Conservation (phyloP, 805 yeast genomes). For the Candida corydali region DNA sequence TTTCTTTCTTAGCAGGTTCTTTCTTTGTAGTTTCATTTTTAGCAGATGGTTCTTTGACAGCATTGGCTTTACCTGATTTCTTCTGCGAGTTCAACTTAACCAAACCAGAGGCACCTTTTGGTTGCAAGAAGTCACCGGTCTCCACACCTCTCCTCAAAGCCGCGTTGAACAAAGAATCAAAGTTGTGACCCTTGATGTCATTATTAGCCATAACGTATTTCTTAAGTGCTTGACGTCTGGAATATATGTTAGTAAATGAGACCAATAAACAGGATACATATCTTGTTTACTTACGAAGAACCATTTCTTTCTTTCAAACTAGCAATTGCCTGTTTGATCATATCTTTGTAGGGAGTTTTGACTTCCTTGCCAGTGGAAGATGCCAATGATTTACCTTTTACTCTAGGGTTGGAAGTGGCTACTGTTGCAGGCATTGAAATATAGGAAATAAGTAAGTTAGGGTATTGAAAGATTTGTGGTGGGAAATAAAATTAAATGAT, state of each 20-base stretch:
- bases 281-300: conserved; percentile 47
- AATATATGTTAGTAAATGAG: conserved; percentile 12
- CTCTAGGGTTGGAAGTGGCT: not conserved
- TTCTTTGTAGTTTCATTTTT: not conserved
- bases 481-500: too few relatives aligned
- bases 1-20: not conserved
- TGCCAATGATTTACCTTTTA: not conserved
- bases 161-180: conserved; percentile 70
- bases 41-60: not conserved
- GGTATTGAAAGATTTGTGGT: too few relatives aligned
- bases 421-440: too few relatives aligned
- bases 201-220: conserved; percentile 68
- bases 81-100: conserved; percentile 54
- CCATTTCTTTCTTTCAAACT: conserved; percentile 80
- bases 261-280: conserved; percentile 4
- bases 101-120: conserved; percentile 89
- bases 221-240: conserved; percentile 81
- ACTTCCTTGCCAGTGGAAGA: not conserved
- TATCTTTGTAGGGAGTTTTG: conserved; percentile 30
- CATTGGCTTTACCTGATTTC: not conserved
- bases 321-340: conserved; percentile 64
- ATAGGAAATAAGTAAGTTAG: too few relatives aligned
- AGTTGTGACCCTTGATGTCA: conserved; percentile 56
- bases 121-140: conserved; percentile 72
- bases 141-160: conserved; percentile 81